phyloP scores from a whole-genome alignment of 768 basidiomycete genomes.

The Leccinum imitatum region DNA sequence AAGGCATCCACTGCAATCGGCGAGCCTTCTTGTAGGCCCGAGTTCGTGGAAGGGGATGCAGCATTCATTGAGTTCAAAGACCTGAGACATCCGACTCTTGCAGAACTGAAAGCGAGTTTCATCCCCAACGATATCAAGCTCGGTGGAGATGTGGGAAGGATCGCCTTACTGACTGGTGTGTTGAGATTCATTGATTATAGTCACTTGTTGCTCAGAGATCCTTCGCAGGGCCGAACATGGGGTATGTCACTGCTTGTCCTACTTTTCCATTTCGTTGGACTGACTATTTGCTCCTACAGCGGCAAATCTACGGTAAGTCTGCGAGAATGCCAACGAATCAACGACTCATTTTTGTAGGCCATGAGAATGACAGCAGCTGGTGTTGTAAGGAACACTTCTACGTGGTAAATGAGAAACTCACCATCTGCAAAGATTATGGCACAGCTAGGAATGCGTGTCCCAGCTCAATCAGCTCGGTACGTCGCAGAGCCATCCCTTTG shows the following conservation, averaged over 20 bases:
- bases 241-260: slow-evolving; percentile 45
- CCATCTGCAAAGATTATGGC: slow-evolving; percentile 69
- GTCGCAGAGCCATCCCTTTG: slow-evolving; percentile 14
- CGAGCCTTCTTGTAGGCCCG: slow-evolving; percentile 91
- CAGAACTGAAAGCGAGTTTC: slow-evolving; percentile 70
- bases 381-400: slow-evolving; percentile 50
- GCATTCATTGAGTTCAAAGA: slow-evolving; percentile 88
- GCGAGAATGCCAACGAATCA: neutral
- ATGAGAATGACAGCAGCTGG: slow-evolving; percentile 98
- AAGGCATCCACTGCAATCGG: slow-evolving; percentile 88
- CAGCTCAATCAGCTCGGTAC: slow-evolving; percentile 77
- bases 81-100: slow-evolving; percentile 83
- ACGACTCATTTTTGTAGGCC: slow-evolving; percentile 38
- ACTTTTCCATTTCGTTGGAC: neutral
- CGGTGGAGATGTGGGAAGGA: slow-evolving; percentile 70
- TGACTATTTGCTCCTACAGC: slow-evolving; percentile 34
- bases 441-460: slow-evolving; percentile 93
- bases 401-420: slow-evolving; percentile 3
- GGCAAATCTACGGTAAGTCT: slow-evolving; percentile 71
- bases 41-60: slow-evolving; percentile 75
- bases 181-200: slow-evolving; percentile 7
- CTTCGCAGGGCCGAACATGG: slow-evolving; percentile 77
- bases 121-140: slow-evolving; percentile 92
- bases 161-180: slow-evolving; percentile 84
- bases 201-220: neutral